A percentile compares a stretch with the other conserved stretches of the same genome.
Evolutionary conservation across 1,284 basidiomycete genomes (phyloP).

Genomic region (Amylostereum chailletii): DNA sequence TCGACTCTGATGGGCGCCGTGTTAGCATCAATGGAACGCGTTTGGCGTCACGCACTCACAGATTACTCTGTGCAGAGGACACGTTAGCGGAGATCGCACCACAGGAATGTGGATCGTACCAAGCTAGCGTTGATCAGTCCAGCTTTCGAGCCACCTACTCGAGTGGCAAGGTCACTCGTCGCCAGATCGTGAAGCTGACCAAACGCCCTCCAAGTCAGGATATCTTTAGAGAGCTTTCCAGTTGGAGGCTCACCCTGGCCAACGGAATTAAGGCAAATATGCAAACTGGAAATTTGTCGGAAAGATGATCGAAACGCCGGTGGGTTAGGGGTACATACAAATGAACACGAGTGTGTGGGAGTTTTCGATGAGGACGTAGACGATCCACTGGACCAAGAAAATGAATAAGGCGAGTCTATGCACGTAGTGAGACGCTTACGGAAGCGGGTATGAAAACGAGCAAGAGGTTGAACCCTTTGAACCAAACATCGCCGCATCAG

Average conservation of each 20-base stretch:
- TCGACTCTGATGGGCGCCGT: background rate
- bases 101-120: background rate
- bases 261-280: background rate
- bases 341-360: background rate
- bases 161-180: background rate
- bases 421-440: background rate
- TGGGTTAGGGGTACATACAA: background rate
- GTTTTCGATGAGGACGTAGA: background rate
- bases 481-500: background rate
- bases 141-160: background rate
- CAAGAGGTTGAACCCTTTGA: background rate
- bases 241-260: background rate
- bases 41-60: background rate
- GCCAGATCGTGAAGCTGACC: background rate
- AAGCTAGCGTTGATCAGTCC: background rate
- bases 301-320: background rate
- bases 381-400: background rate
- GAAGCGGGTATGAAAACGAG: background rate
- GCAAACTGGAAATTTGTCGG: background rate
- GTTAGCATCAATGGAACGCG: too few relatives aligned
- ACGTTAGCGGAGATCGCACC: too few relatives aligned
- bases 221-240: too few relatives aligned
- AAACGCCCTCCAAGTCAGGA: background rate
- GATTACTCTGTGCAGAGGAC: background rate
- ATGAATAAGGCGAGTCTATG: background rate